A percentile compares a stretch with the other conserved stretches of the same genome.
phyloP scores from a whole-genome alignment of 192 early-diverging fungal genomes.

The Podila minutissima region DNA sequence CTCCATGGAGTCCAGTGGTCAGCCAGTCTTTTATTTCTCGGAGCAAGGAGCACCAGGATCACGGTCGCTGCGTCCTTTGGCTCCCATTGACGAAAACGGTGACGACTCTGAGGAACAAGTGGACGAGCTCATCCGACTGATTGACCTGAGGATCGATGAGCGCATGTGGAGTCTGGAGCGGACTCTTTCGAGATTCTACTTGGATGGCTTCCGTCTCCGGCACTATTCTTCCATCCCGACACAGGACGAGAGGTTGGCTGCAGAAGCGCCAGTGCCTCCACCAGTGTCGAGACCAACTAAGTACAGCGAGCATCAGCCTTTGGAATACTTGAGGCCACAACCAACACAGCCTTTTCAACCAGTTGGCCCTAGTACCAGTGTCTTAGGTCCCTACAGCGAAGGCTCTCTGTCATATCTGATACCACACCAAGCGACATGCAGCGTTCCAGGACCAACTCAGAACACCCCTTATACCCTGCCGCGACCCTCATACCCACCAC shows the following conservation, averaged over 20 bases:
- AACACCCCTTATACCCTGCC: neutral
- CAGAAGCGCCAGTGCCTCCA: too few species aligned
- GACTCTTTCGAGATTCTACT: slow-evolving; percentile 38
- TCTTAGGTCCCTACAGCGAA: too few species aligned
- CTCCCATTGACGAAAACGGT: slow-evolving; percentile 12
- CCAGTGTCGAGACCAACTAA: too few species aligned
- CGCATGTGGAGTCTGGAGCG: slow-evolving; percentile 48
- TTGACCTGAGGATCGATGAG: slow-evolving; percentile 42
- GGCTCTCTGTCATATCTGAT: neutral
- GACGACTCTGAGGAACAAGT: slow-evolving; percentile 30
- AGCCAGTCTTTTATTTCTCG: slow-evolving; percentile 35
- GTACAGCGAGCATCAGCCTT: too few species aligned
- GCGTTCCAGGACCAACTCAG: neutral
- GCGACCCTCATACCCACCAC: slow-evolving; percentile 15
- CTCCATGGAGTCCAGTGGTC: slow-evolving; percentile 16
- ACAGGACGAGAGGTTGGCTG: neutral
- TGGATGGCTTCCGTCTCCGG: slow-evolving; percentile 44
- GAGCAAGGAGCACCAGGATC: slow-evolving; percentile 34
- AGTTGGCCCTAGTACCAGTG: neutral
- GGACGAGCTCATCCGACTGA: slow-evolving; percentile 42
- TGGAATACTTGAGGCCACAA: neutral
- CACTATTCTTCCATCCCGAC: slow-evolving; percentile 14
- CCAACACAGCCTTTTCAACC: neutral
- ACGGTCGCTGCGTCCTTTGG: slow-evolving; percentile 18
- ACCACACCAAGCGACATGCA: neutral